Base-by-base conservation (phyloP, 1,139 yeast genomes). In the Lodderomyces jiufengensis region DNA sequence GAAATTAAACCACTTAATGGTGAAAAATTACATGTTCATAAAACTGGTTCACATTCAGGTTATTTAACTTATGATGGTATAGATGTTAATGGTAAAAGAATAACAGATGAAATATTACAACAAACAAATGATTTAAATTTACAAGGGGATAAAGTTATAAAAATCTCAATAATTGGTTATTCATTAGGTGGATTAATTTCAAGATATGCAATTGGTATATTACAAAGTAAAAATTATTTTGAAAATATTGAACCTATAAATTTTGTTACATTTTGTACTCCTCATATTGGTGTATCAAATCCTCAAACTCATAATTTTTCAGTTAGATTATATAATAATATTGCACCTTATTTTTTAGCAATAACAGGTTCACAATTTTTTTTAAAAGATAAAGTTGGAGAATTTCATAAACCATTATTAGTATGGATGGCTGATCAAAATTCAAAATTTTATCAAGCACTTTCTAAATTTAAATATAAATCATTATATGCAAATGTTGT, bases 31-130 rank as follows among this genome's bases (percentile, higher is more conserved):
- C 57, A 71, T 0, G 71, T 80, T 9, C 76, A 80, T 50, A 68
- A 77, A 31, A 73, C 92, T 0, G 73, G 73, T 14, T 70, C 82
- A 9, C 86, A 83, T 52, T 73, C 79, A 13, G 76, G 77, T 5
- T 84, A 78, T 54, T 72, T 76, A 49, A 86, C 95, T 2, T 81
- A 85, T 49, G 95, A 86, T 51, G 95, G 95, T 2, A 78, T 86
- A 24, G 95, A 85, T 48, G 78, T 86, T 27, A 85, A 92, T 53
- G 95, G 95, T 1, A 68, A 78, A 39, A 64, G 95, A 26, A 83
- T 84, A 4, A 78, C 84, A 1, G 75, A 73, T 40, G 95, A 86
- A 56, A 78, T 86, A 32, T 54, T 67, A 21, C 55, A 50, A 2
- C 74, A 76, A 47, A 67, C 81, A 3, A 51, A 54, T 2, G 36